These are phyloP conservation scores for Monosporascus sp. DNA, from an alignment of 2,329 filamentous ascomycete genomes.

Conservation along the genomic window DNA sequence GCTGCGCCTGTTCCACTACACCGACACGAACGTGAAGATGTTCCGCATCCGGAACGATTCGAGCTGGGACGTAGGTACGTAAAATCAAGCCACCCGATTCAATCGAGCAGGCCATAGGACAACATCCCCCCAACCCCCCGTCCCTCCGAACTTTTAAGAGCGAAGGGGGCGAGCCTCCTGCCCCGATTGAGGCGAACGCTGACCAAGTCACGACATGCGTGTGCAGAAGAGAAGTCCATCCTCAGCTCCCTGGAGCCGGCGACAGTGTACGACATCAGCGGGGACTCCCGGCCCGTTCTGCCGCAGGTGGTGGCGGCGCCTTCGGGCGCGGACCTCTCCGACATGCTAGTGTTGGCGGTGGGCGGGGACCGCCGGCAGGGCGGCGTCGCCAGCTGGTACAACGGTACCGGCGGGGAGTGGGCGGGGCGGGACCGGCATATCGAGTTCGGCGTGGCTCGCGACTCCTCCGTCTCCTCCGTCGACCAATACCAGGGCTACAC, in stretches of 20 bases:
- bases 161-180: neutral
- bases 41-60: neutral
- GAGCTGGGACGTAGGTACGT: neutral
- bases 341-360: neutral
- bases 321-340: neutral
- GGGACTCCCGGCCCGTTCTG: neutral
- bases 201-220: neutral
- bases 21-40: neutral
- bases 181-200: constrained; percentile 1
- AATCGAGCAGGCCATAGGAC: neutral
- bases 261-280: neutral
- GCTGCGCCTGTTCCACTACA: neutral
- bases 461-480: neutral
- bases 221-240: neutral
- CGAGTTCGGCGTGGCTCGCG: neutral
- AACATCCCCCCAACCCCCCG: neutral
- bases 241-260: neutral
- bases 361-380: neutral
- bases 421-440: neutral
- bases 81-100: neutral
- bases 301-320: neutral
- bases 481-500: accelerated
- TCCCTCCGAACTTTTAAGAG: neutral
- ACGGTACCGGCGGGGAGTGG: neutral
- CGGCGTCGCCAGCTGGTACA: neutral